A percentile compares a stretch with the other conserved stretches of the same genome.
phyloP scores from a whole-genome alignment of 2,329 filamentous ascomycete genomes.

The Aspergillus hortae region DNA sequence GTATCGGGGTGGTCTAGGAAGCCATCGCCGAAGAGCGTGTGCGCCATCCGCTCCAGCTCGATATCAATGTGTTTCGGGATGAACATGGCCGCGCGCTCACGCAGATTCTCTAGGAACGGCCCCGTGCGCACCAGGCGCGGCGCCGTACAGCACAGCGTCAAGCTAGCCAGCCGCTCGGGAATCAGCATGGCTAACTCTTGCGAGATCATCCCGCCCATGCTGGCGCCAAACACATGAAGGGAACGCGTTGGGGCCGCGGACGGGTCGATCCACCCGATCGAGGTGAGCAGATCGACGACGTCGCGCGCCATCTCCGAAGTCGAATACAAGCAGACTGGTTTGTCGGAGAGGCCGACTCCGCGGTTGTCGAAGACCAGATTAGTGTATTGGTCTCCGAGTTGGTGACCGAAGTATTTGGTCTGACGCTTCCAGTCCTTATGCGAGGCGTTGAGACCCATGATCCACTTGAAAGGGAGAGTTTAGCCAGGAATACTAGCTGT shows the following conservation, averaged over 20 bases:
- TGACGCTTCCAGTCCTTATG: conserved; percentile 76
- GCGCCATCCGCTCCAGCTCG: conserved; percentile 62
- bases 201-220: conserved; percentile 88
- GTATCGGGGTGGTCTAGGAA: conserved; percentile 65
- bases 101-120: conserved; percentile 60
- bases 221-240: conserved; percentile 71
- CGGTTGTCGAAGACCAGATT: conserved; percentile 79
- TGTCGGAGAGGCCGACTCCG: conserved; percentile 76
- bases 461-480: conserved; percentile 52
- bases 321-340: conserved; percentile 72
- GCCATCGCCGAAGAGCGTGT: conserved; percentile 60
- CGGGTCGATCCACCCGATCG: conserved; percentile 63
- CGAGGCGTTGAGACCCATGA: conserved; percentile 74
- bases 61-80: conserved; percentile 68
- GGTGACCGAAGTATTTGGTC: conserved; percentile 76
- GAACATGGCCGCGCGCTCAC: conserved; percentile 54
- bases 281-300: conserved; percentile 63
- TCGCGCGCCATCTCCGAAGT: conserved; percentile 84
- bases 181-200: conserved; percentile 63
- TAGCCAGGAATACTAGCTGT: not conserved
- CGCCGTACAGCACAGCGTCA: conserved; percentile 62
- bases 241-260: conserved; percentile 40
- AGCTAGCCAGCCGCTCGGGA: conserved; percentile 48
- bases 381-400: conserved; percentile 63
- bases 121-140: conserved; percentile 58